Conservation (phyloP, 441 rosid species). For the Hypseocharis bilobata region DNA sequence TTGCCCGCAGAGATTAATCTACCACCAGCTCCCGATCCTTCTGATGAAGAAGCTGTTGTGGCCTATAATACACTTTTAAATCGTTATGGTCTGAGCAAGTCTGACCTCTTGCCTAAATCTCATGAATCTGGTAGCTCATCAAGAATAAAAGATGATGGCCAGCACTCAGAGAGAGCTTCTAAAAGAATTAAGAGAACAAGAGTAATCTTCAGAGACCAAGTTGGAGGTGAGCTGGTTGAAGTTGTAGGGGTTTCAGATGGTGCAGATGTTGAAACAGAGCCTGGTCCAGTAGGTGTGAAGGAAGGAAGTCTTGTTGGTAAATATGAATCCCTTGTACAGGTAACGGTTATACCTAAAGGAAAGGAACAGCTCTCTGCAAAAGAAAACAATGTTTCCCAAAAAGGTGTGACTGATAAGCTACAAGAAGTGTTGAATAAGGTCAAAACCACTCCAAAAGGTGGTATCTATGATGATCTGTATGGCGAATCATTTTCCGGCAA, state of each 20-base stretch:
- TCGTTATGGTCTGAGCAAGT: conserved; percentile 57
- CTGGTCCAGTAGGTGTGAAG: conserved; percentile 83
- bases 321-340: conserved; percentile 75
- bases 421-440: conserved; percentile 65
- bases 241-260: conserved; percentile 95
- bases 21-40: conserved; percentile 68
- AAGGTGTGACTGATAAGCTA: conserved; percentile 58
- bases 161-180: conserved; percentile 31
- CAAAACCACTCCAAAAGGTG: conserved; percentile 43
- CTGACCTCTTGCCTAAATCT: conserved; percentile 25
- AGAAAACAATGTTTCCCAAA: conserved; percentile 38
- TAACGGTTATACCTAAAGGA: conserved; percentile 70
- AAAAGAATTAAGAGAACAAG: conserved; percentile 54
- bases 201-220: conserved; percentile 70
- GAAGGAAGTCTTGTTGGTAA: conserved; percentile 98
- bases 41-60: conserved; percentile 77
- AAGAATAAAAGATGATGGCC: conserved; percentile 28
- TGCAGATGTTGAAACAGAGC: conserved; percentile 83
- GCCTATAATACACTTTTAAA: conserved; percentile 75
- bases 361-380: conserved; percentile 36
- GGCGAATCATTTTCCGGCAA: conserved; percentile 61
- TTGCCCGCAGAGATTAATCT: conserved; percentile 55
- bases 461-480: conserved; percentile 67
- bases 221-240: conserved; percentile 81
- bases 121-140: conserved; percentile 24